Evolutionary conservation across 345 rosid genomes (phyloP), one percentile per base, ranked within the genome.

Genomic region (Lepidium sativum): DNA sequence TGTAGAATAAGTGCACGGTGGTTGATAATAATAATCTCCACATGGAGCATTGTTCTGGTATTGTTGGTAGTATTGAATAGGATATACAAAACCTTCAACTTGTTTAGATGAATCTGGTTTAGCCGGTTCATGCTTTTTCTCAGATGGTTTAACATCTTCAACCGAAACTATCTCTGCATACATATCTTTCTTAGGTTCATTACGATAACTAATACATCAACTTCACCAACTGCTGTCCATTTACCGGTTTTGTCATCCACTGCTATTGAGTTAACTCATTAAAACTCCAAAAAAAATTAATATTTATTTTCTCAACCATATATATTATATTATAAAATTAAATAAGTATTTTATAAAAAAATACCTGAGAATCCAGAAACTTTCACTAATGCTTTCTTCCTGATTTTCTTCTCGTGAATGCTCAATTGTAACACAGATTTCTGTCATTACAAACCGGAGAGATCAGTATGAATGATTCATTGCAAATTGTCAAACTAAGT

Each of bases 191-290:
- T 78, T 55, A 87, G 41, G 67, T 87, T 85, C 50, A 54, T 37
- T 43, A 71, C 87, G 2, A 81, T 42, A 2, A 0, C 0, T 0
- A 81, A 68, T 13, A 87, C 68, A 75, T 87, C 95, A 8, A 80
- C 18, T 29, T 76, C 78, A 41, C 95, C 91, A 3, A 65, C 64
- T 32, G 82, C 73, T 2, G 91, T 87, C 77, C 83, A 12, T 58
- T 85, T 83, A 65, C 77, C 76, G 14, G 84, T 82, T 76, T 85
- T 83, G 74, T 72, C 67, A 53, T 87, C 91, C 65, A 82, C 13
- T 41, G 79, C 12, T 16, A 87, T 47, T 1, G 89, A 82, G 4
- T 65, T 75, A 33, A 87, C 83, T 50, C 91, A 17, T 6, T 12
- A 44, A 9, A 4, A 21, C 5, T 5, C 29, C 9, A 6, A 1